Percentiles rank a stretch among this genome's conserved stretches.
These are phyloP conservation scores for Hygrocybe coccinea DNA, from an alignment of 768 basidiomycete species.

Conservation along the genomic window DNA sequence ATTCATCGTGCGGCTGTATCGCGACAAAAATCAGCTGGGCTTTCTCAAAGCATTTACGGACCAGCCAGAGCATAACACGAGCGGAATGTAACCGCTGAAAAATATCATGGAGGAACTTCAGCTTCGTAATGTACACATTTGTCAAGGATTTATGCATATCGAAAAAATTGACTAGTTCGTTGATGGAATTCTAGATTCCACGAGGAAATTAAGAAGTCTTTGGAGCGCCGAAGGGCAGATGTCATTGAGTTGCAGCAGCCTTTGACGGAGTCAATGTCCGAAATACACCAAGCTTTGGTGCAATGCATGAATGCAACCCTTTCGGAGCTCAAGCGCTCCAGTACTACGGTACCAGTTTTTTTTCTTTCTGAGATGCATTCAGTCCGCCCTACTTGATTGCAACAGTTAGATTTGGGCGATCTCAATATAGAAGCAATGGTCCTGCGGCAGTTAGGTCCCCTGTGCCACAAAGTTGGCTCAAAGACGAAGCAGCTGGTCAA, in stretches of 20 bases:
- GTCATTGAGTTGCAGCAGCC: constrained; percentile 88
- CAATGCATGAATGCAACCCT: constrained; percentile 92
- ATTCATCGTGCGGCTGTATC: constrained; percentile 86
- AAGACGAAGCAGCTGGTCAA: constrained; percentile 87
- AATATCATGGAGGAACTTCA: constrained; percentile 93
- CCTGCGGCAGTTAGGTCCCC: constrained; percentile 80
- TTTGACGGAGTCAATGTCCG: constrained; percentile 81
- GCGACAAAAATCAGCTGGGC: constrained; percentile 83
- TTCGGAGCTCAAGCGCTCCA: constrained; percentile 83
- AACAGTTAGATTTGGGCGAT: constrained; percentile 91
- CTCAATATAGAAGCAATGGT: constrained; percentile 84
- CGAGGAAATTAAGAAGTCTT: constrained; percentile 74
- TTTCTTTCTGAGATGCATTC: not conserved
- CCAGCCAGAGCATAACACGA: constrained; percentile 91
- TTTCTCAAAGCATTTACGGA: constrained; percentile 98
- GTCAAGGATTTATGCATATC: constrained; percentile 61
- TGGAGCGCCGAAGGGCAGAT: constrained; percentile 82
- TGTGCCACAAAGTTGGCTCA: constrained; percentile 96
- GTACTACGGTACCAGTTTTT: constrained; percentile 46
- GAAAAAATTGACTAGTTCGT: not conserved
- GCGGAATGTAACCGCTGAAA: constrained; percentile 84
- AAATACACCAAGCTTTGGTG: constrained; percentile 87
- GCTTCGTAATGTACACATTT: constrained; percentile 82
- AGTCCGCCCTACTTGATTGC: not conserved
- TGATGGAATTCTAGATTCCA: constrained; percentile 68